Evolutionary conservation across 805 yeast species (phyloP).

Genomic region (Hanseniaspora hatyaiensis): DNA sequence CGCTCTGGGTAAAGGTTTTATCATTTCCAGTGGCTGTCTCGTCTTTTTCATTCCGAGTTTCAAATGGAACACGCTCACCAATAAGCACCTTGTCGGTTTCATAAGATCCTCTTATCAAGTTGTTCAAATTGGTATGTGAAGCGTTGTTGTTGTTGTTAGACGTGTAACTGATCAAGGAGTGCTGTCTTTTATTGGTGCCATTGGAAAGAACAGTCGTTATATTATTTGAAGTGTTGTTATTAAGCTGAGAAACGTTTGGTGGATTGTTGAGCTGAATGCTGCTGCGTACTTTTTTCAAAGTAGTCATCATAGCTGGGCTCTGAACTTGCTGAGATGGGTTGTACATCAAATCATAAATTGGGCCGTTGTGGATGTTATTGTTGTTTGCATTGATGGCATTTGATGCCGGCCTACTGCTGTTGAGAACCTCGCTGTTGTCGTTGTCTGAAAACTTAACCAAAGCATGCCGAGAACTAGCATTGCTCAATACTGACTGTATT

Average conservation of each 20-base stretch:
- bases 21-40: background rate
- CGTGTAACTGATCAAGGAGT: background rate
- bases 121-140: background rate
- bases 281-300: slow-evolving; percentile 21
- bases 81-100: slow-evolving; percentile 14
- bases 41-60: slow-evolving; percentile 6
- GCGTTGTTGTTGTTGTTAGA: slow-evolving; percentile 3
- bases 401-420: no score
- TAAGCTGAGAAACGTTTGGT: background rate
- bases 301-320: slow-evolving; percentile 33
- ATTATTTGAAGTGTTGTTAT: slow-evolving; percentile 17
- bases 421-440: slow-evolving; percentile 16
- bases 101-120: slow-evolving; percentile 3
- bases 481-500: slow-evolving; percentile 37
- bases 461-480: slow-evolving; percentile 56
- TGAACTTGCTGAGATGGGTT: slow-evolving; percentile 32
- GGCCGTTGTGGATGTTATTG: slow-evolving; percentile 16
- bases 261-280: slow-evolving; percentile 7
- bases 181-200: slow-evolving; percentile 10
- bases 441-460: slow-evolving; percentile 30
- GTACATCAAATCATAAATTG: slow-evolving; percentile 17
- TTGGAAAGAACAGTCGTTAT: background rate
- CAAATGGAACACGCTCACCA: slow-evolving; percentile 16
- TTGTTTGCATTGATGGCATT: no score
- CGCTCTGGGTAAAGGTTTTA: background rate